Percentiles rank a stretch among this genome's conserved stretches.
Evolutionary conservation across 2,329 filamentous ascomycete genomes (phyloP).

Genomic region (Ceratocystis harringtonii): DNA sequence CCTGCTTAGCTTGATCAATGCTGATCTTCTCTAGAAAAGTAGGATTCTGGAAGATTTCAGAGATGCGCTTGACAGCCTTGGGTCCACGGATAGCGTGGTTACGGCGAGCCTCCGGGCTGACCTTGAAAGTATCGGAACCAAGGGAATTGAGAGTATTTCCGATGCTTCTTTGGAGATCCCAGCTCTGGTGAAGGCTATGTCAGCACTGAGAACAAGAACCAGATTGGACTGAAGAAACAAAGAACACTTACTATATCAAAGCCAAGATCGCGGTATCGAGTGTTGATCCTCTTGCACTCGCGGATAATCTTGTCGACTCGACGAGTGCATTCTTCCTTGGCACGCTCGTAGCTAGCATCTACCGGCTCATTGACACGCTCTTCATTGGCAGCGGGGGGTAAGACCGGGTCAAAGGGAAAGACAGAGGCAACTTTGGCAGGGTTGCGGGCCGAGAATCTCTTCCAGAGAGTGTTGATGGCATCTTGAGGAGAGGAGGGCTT

Average conservation of each 20-base stretch:
- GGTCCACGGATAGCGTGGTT: constrained; percentile 39
- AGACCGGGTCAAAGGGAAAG: constrained; percentile 47
- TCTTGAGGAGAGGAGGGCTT: constrained; percentile 47
- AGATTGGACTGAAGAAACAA: constrained; percentile 23
- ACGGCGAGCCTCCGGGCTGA: constrained; percentile 22
- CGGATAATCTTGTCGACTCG: constrained; percentile 47
- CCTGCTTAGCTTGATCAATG: constrained; percentile 63
- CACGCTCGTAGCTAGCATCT: constrained; percentile 45
- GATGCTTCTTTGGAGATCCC: constrained; percentile 52
- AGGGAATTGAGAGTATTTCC: constrained; percentile 41
- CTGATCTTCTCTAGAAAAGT: constrained; percentile 51
- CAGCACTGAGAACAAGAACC: not conserved
- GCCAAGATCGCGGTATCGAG: constrained; percentile 57
- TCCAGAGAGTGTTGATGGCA: constrained; percentile 53
- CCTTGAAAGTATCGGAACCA: constrained; percentile 36
- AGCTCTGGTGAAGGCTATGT: constrained; percentile 32
- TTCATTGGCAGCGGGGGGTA: constrained; percentile 31
- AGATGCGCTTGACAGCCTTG: constrained; percentile 57
- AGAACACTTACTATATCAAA: constrained; percentile 38
- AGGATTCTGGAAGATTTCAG: constrained; percentile 63
- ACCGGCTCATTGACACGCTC: constrained; percentile 46
- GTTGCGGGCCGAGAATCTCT: constrained; percentile 40
- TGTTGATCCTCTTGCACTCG: constrained; percentile 59
- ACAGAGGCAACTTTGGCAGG: constrained; percentile 52
- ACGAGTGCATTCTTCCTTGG: constrained; percentile 46